A percentile compares a stretch with the other conserved stretches of the same genome.
Conservation (phyloP, 768 basidiomycete genomes). For the Phallus indusiatus region DNA sequence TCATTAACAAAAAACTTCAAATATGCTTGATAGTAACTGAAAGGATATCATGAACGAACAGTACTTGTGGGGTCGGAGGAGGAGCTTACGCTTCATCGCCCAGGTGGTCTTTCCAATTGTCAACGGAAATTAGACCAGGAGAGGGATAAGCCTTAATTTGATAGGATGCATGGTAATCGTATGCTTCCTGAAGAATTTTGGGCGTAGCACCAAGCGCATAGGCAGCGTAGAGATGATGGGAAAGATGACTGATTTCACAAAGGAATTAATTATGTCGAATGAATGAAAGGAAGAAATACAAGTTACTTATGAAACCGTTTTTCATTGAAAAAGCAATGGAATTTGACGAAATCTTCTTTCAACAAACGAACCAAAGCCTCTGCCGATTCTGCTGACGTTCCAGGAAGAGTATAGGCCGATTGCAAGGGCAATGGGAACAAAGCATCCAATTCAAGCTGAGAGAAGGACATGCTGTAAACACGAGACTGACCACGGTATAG, state of each 20-base stretch:
- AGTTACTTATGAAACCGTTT: conserved; percentile 39
- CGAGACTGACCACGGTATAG: too few species aligned
- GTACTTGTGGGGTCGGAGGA: background rate
- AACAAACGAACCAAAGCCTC: conserved; percentile 19
- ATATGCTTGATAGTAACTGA: conserved; percentile 53
- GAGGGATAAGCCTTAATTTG: conserved; percentile 32
- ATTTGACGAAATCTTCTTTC: conserved; percentile 41
- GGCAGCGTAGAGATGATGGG: conserved; percentile 48
- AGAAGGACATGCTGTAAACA: background rate
- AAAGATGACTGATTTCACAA: conserved; percentile 36
- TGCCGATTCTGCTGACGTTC: conserved; percentile 10
- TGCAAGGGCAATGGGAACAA: conserved; percentile 25
- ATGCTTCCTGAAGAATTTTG: conserved; percentile 32
- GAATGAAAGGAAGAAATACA: background rate
- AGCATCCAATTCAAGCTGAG: conserved; percentile 13
- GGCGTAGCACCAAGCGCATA: conserved; percentile 50
- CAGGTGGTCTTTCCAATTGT: conserved; percentile 46
- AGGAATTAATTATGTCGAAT: background rate
- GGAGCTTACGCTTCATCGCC: conserved; percentile 41
- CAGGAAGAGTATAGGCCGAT: conserved; percentile 25
- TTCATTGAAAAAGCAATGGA: conserved; percentile 46
- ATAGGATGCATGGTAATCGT: conserved; percentile 24
- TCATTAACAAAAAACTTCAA: conserved; percentile 41
- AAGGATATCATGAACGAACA: background rate
- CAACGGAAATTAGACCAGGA: conserved; percentile 33